Evolutionary conservation across 2,329 filamentous ascomycete species (phyloP).

Genomic region (Hirsutella thompsonii): DNA sequence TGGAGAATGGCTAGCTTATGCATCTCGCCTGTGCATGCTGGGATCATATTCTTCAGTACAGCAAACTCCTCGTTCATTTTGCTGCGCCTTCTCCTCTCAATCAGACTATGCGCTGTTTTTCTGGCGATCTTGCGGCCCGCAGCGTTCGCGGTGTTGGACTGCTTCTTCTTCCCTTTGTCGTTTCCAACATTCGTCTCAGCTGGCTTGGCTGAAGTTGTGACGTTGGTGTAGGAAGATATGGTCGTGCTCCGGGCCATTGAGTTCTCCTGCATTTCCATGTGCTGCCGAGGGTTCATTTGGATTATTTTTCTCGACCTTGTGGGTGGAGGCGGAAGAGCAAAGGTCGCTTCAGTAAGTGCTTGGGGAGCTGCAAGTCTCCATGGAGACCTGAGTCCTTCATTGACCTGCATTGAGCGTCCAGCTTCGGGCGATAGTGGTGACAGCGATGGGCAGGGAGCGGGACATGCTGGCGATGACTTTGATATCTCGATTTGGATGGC

Average conservation of each 20-base stretch:
- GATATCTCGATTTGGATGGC: conserved; percentile 22
- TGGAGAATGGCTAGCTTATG: conserved; percentile 93
- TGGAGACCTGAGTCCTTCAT: conserved; percentile 39
- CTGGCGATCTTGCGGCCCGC: conserved; percentile 89
- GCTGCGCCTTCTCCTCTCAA: conserved; percentile 75
- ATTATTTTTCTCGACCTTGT: conserved; percentile 93
- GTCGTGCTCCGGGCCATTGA: conserved; percentile 11
- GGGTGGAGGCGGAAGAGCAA: conserved; percentile 80
- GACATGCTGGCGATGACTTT: conserved; percentile 14
- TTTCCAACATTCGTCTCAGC: conserved; percentile 8
- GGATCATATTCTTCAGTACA: conserved; percentile 87
- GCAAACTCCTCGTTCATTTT: conserved; percentile 99
- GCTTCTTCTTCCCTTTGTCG: conserved; percentile 56
- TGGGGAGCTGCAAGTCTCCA: conserved; percentile 33
- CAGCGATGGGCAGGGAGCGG: conserved; percentile 3
- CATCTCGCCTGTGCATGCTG: conserved; percentile 94
- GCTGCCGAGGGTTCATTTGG: conserved; percentile 71
- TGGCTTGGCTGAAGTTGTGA: conserved; percentile 9
- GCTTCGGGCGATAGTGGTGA: conserved; percentile 7
- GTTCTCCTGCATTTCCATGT: conserved; percentile 22
- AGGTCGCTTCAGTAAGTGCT: conserved; percentile 43
- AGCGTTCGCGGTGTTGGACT: conserved; percentile 61
- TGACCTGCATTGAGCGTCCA: conserved; percentile 30
- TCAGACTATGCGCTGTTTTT: conserved; percentile 92
- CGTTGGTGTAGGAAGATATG: conserved; percentile 10